phyloP scores from a whole-genome alignment of 306 rosid genomes.

The Psophocarpus tetragonolobus region DNA sequence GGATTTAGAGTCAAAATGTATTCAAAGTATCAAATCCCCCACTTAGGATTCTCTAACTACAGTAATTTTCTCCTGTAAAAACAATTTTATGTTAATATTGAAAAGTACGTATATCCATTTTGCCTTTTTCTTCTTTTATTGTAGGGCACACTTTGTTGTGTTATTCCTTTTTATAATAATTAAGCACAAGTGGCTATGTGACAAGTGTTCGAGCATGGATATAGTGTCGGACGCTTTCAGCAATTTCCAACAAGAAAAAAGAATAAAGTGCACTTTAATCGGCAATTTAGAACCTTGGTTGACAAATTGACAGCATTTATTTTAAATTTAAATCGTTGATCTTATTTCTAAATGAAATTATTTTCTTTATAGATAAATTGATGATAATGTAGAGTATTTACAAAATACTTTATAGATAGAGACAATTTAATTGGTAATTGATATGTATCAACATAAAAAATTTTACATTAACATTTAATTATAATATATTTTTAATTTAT shows the following conservation, averaged over 20 bases:
- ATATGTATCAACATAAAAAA: no score
- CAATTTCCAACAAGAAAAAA: constrained; percentile 25
- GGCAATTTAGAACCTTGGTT: constrained; percentile 14
- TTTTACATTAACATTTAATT: no score
- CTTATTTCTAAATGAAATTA: constrained; percentile 8
- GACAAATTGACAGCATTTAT: constrained; percentile 26
- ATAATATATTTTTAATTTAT: no score
- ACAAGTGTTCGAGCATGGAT: constrained; percentile 36
- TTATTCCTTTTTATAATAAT: constrained; percentile 35
- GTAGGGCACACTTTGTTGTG: constrained; percentile 28
- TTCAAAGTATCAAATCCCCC: neutral
- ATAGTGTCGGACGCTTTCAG: constrained; percentile 22
- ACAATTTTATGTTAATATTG: neutral
- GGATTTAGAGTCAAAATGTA: constrained; percentile 25
- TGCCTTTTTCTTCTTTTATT: neutral
- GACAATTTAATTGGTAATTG: no score
- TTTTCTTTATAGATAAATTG: neutral
- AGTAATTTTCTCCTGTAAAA: neutral
- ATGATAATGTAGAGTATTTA: neutral
- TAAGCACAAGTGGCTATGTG: constrained; percentile 26
- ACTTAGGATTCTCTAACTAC: constrained; percentile 24
- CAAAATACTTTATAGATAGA: no score
- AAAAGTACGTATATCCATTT: constrained; percentile 6
- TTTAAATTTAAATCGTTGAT: constrained; percentile 19
- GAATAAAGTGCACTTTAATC: constrained; percentile 22